These are phyloP conservation scores for Suillus subluteus DNA, from an alignment of 768 basidiomycete genomes.

Conservation along the genomic window DNA sequence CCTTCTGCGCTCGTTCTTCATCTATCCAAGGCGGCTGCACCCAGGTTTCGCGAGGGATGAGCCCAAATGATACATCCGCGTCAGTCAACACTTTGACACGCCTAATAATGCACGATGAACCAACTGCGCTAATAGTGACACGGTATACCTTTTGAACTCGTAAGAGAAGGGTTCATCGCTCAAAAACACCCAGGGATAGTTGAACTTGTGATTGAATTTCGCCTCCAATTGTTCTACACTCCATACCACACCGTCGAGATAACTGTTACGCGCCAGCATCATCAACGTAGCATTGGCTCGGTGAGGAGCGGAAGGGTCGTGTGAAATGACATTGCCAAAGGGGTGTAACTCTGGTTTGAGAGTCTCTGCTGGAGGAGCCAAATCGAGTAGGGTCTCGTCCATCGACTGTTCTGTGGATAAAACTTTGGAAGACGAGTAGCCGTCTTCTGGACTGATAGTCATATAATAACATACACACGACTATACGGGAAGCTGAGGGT, in stretches of 20 bases:
- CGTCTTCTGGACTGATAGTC: slow-evolving; percentile 8
- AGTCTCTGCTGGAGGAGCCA: neutral
- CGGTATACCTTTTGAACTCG: slow-evolving; percentile 50
- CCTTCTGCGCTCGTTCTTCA: slow-evolving; percentile 58
- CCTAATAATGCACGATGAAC: slow-evolving; percentile 29
- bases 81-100: slow-evolving; percentile 41
- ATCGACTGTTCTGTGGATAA: slow-evolving; percentile 11
- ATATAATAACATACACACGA: slow-evolving; percentile 26
- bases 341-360: neutral
- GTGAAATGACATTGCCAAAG: slow-evolving; percentile 6
- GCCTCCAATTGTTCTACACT: slow-evolving; percentile 60
- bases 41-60: slow-evolving; percentile 69
- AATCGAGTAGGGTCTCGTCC: neutral
- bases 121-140: neutral
- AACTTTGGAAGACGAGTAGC: slow-evolving; percentile 5
- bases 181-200: slow-evolving; percentile 67
- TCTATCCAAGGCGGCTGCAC: slow-evolving; percentile 75
- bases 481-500: slow-evolving; percentile 14
- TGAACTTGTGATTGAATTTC: slow-evolving; percentile 57
- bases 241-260: slow-evolving; percentile 46
- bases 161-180: slow-evolving; percentile 62
- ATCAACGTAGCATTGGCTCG: slow-evolving; percentile 63
- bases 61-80: slow-evolving; percentile 53
- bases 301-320: slow-evolving; percentile 5
- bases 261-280: slow-evolving; percentile 54